A percentile compares a stretch with the other conserved stretches of the same genome.
These are phyloP conservation scores for Grosmannia clavigera DNA, from an alignment of 2,329 filamentous ascomycete species.

Conservation along the genomic window DNA sequence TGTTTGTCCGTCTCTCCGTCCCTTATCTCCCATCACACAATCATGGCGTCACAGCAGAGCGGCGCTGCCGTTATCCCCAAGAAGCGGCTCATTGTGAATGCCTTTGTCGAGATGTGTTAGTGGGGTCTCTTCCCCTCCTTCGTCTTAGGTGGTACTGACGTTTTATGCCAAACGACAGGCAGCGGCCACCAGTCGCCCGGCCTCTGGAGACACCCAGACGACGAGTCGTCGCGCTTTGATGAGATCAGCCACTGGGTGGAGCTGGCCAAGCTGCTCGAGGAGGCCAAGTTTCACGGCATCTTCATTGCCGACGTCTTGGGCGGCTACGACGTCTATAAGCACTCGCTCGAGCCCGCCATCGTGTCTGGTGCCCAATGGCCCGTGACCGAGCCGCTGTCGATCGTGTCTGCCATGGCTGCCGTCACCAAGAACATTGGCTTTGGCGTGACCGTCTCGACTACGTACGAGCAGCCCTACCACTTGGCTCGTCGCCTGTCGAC, in stretches of 20 bases:
- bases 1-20: neutral
- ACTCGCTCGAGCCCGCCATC: conserved; percentile 34
- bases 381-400: conserved; percentile 45
- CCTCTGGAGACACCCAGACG: conserved; percentile 48
- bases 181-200: conserved; percentile 34
- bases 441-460: conserved; percentile 6
- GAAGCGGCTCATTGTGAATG: conserved; percentile 12
- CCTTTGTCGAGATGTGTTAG: conserved; percentile 14
- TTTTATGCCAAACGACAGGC: conserved; percentile 11
- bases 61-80: neutral
- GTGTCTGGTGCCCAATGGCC: conserved; percentile 52
- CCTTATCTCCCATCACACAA: neutral
- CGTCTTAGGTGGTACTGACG: neutral
- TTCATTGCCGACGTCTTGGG: conserved; percentile 44
- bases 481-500: conserved; percentile 6
- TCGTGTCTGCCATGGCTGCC: conserved; percentile 8
- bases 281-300: conserved; percentile 49
- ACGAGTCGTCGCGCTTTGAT: conserved; percentile 49
- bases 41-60: neutral
- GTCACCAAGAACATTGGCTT: conserved; percentile 9
- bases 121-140: neutral
- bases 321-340: conserved; percentile 56
- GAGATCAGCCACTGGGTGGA: conserved; percentile 47
- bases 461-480: conserved; percentile 6
- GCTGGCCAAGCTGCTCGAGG: conserved; percentile 45